A percentile compares a stretch with the other conserved stretches of the same genome.
These are phyloP conservation scores for Ustilago xerochloae DNA, from an alignment of 1,284 basidiomycete genomes.

Conservation along the genomic window DNA sequence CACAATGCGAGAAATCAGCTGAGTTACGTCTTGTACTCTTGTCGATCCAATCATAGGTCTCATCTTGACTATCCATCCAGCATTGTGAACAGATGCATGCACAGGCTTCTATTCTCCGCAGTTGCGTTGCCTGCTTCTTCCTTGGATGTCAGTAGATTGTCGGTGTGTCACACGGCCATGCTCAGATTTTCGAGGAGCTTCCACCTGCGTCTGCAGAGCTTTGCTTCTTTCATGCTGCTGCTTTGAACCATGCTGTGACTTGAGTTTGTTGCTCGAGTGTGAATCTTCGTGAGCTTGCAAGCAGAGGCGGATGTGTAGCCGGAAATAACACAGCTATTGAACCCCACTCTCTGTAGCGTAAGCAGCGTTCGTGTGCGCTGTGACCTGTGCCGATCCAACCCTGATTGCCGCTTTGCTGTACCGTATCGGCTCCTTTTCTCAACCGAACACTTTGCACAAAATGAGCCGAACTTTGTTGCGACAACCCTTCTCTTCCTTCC, in stretches of 20 bases:
- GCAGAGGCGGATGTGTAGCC: constrained; percentile 7
- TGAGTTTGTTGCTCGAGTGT: not conserved
- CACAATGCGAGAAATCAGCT: constrained; percentile 31
- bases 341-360: constrained; percentile 2
- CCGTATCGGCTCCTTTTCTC: not conserved
- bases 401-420: not conserved
- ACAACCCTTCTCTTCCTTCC: not conserved
- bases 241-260: too few species aligned
- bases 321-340: constrained; percentile 10
- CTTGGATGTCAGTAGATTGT: not conserved
- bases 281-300: not conserved
- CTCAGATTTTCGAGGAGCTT: constrained; percentile 1
- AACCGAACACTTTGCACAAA: not conserved
- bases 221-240: not conserved
- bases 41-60: not conserved
- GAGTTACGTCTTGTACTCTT: constrained; percentile 21
- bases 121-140: not conserved
- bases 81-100: not conserved
- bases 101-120: not conserved
- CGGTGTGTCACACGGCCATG: constrained; percentile 3
- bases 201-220: constrained; percentile 1
- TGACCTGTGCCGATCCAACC: not conserved
- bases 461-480: not conserved
- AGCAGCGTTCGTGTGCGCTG: not conserved
- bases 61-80: not conserved